A percentile compares a stretch with the other conserved stretches of the same genome.
These are phyloP conservation scores for Melocanna baccifera DNA, from an alignment of 176 grass and related monocot species.

Conservation along the genomic window DNA sequence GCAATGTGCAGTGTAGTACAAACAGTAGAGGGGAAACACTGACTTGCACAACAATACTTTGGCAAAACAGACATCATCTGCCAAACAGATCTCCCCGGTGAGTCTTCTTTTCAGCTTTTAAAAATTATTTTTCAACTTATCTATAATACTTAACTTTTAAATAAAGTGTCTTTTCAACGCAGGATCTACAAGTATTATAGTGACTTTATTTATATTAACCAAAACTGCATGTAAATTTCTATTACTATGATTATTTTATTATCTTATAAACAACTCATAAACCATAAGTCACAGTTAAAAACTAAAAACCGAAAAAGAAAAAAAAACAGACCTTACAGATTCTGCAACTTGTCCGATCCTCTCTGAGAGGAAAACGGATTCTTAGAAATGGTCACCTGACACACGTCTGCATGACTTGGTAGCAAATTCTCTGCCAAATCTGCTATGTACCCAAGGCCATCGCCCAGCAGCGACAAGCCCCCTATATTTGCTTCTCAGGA, in stretches of 20 bases:
- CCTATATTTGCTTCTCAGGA: conserved; percentile 8
- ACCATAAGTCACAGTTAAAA: too few relatives aligned
- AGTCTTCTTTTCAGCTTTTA: too few relatives aligned
- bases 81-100: background rate
- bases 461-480: background rate
- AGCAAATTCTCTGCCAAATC: conserved; percentile 28
- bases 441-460: background rate
- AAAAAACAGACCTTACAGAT: background rate
- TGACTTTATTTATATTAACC: too few relatives aligned
- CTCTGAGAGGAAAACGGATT: background rate
- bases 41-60: conserved; percentile 23
- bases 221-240: too few relatives aligned
- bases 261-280: too few relatives aligned
- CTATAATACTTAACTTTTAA: too few relatives aligned
- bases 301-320: too few relatives aligned
- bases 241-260: too few relatives aligned
- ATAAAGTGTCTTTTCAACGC: too few relatives aligned
- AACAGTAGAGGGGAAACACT: background rate
- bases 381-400: background rate
- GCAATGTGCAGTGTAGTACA: conserved; percentile 26
- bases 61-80: background rate
- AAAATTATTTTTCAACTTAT: too few relatives aligned
- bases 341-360: background rate
- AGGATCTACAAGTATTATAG: too few relatives aligned
- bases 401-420: background rate